A percentile compares a stretch with the other conserved stretches of the same genome.
phyloP scores from a whole-genome alignment of 2,329 filamentous ascomycete genomes.

The Kalaharituber pfeilii region DNA sequence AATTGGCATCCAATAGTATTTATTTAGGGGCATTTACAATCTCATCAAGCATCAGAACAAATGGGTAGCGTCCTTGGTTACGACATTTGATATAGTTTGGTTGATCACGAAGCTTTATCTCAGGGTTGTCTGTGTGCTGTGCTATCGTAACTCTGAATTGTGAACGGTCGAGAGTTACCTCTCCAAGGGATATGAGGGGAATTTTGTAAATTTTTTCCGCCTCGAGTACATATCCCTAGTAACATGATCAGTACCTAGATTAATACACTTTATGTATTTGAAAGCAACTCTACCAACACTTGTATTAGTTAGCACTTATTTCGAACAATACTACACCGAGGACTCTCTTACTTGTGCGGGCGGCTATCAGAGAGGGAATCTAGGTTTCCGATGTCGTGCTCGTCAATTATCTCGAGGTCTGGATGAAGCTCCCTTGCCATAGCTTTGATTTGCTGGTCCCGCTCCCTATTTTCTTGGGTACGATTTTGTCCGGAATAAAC shows the following conservation, averaged over 20 bases:
- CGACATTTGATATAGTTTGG: constrained; percentile 24
- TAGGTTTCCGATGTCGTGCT: constrained; percentile 43
- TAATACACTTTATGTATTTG: not conserved
- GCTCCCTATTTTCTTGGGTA: constrained; percentile 28
- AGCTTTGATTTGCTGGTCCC: constrained; percentile 31
- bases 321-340: too few relatives aligned
- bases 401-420: constrained; percentile 39
- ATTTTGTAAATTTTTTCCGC: constrained; percentile 62
- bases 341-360: not conserved
- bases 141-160: constrained; percentile 45
- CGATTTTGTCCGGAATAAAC: constrained; percentile 45
- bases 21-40: constrained; percentile 30
- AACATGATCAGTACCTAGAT: not conserved
- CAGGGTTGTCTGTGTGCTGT: constrained; percentile 53
- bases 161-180: constrained; percentile 31
- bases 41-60: constrained; percentile 57
- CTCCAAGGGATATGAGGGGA: constrained; percentile 44
- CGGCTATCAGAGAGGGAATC: constrained; percentile 43
- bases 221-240: constrained; percentile 60
- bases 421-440: constrained; percentile 31
- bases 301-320: too few relatives aligned
- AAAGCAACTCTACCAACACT: not conserved
- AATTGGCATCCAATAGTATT: constrained; percentile 5
- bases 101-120: constrained; percentile 31
- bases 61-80: constrained; percentile 40